Evolutionary conservation across 2,329 filamentous ascomycete genomes (phyloP).

Genomic region (Cyphellophora attinorum): DNA sequence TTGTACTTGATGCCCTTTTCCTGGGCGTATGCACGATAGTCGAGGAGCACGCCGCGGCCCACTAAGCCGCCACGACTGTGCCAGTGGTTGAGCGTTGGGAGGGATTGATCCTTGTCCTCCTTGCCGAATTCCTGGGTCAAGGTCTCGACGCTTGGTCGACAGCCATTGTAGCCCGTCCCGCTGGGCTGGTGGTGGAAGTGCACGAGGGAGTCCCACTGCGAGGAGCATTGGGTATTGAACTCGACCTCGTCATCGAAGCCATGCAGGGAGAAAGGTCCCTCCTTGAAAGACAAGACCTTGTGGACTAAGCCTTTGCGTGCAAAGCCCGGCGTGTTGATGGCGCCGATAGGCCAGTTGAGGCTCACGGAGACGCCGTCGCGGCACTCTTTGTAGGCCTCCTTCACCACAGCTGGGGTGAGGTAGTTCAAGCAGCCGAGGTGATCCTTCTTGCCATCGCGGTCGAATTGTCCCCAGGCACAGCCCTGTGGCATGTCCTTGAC

Average conservation of each 20-base stretch:
- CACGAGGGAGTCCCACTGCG: conserved; percentile 40
- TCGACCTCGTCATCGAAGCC: conserved; percentile 35
- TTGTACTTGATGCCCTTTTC: conserved; percentile 26
- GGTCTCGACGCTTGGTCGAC: conserved; percentile 21
- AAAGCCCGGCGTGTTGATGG: conserved; percentile 9
- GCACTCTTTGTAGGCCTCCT: conserved; percentile 46
- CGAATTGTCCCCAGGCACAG: conserved; percentile 50
- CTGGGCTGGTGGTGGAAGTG: conserved; percentile 14
- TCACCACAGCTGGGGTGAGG: conserved; percentile 46
- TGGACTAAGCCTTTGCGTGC: conserved; percentile 10
- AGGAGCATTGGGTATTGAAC: conserved; percentile 39
- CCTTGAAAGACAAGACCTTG: conserved; percentile 13
- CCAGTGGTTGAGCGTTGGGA: conserved; percentile 22
- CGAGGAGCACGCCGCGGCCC: conserved; percentile 37
- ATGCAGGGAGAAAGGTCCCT: conserved; percentile 5
- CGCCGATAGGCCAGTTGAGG: conserved; percentile 39
- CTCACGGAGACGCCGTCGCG: conserved; percentile 46
- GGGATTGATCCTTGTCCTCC: conserved; percentile 9
- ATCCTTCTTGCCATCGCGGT: conserved; percentile 41
- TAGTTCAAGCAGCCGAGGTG: conserved; percentile 53
- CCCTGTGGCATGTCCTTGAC: conserved; percentile 30
- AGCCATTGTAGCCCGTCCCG: conserved; percentile 13
- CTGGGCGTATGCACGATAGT: conserved; percentile 35
- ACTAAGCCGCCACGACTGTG: conserved; percentile 31
- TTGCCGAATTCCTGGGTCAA: conserved; percentile 12